A percentile compares a stretch with the other conserved stretches of the same genome.
phyloP scores from a whole-genome alignment of 805 yeast genomes.

The Scheffersomyces amazonensis region DNA sequence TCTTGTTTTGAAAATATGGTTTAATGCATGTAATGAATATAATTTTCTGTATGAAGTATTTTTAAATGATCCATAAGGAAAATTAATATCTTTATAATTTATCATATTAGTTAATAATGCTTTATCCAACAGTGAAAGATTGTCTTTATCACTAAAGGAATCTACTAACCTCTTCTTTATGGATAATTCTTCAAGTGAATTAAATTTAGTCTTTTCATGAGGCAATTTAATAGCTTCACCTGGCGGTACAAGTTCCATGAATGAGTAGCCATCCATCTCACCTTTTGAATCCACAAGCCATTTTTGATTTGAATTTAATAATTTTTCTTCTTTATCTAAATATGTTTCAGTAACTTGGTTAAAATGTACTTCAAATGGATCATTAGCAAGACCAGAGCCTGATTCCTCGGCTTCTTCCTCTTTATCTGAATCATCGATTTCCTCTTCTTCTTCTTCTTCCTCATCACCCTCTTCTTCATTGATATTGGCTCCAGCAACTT shows the following conservation, averaged over 20 bases:
- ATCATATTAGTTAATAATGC: constrained; percentile 62
- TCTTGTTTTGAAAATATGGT: constrained; percentile 84
- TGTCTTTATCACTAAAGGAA: constrained; percentile 16
- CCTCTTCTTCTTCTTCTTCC: constrained; percentile 30
- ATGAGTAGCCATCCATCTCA: constrained; percentile 19
- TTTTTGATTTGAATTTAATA: constrained; percentile 13
- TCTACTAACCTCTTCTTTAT: constrained; percentile 28
- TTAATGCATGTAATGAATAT: constrained; percentile 68
- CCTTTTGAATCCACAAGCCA: constrained; percentile 25
- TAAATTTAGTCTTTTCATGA: constrained; percentile 2
- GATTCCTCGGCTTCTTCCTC: constrained; percentile 32
- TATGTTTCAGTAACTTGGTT: constrained; percentile 45
- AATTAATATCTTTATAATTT: constrained; percentile 68
- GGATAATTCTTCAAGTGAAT: constrained; percentile 16
- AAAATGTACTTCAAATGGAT: constrained; percentile 80
- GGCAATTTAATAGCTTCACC: constrained; percentile 14
- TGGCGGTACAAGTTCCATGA: constrained; percentile 33
- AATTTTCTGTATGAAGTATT: constrained; percentile 57
- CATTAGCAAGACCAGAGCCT: constrained; percentile 39
- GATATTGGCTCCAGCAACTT: constrained; percentile 12
- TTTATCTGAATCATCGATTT: constrained; percentile 16
- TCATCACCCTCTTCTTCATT: constrained; percentile 25
- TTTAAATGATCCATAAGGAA: constrained; percentile 52
- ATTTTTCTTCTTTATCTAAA: constrained; percentile 24
- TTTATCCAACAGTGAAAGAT: constrained; percentile 39